Evolutionary conservation across 192 early-diverging fungal species (phyloP), one percentile per base, ranked within the genome.

Genomic region (Podila horticola): DNA sequence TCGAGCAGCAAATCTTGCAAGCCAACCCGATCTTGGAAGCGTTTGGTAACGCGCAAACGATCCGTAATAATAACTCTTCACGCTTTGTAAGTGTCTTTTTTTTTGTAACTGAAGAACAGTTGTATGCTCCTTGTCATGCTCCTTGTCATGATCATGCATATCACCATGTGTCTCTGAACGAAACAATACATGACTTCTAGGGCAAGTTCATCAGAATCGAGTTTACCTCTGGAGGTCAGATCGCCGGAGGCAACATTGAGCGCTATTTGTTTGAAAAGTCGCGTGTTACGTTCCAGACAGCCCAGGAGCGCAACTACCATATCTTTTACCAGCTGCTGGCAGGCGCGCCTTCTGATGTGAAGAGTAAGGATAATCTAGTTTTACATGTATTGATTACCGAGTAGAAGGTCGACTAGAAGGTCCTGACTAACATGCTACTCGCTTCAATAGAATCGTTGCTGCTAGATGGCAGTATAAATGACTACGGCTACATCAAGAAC

Each of bases 171-270:
- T 11, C 24, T 19, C 9, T 55, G 24, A 4, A 0, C 12, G 8
- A 24, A 55, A 55, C 19, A 48, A n/a, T n/a, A n/a, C n/a, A n/a
- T n/a, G n/a, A n/a, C n/a, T n/a, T n/a, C n/a, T 31, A 79, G 90
- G 97, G 98, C 61, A 99, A 99, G 87, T 99, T 98, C 84, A 98
- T 99, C 75, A 91, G 97, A 24, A 97, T 99, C 85, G 97, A 97
- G 84, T 99, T 99, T 86, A 97, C 92, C 60, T 85, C 88, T 10
- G 69, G 66, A 20, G 85, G 84, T 26, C 88, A 79, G 74, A 98
- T 98, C 68, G 93, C 94, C 50, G 97, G 98, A 59, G 97, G 95
- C 33, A 97, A 97, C 81, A 98, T 99, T 83, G 95, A 98, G 74
- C 90, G 97, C 85, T 99, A 99, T 81, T 88, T 99, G 41, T 88